These are phyloP conservation scores for Magnaporthiopsis rhizophila DNA, from an alignment of 2,329 filamentous ascomycete genomes.

Conservation along the genomic window DNA sequence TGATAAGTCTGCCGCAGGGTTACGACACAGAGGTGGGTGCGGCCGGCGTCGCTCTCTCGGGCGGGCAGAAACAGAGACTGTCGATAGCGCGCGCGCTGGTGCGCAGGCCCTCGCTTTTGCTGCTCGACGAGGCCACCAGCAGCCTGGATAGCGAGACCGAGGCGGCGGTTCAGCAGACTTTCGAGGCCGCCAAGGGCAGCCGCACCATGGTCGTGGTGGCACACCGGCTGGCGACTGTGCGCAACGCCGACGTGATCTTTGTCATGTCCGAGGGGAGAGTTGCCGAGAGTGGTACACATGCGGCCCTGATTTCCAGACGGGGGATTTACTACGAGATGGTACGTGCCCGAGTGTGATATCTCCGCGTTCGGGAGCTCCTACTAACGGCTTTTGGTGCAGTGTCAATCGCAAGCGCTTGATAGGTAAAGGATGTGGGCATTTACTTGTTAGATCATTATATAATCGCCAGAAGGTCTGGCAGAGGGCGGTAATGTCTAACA, in stretches of 20 bases:
- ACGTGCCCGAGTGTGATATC: background rate
- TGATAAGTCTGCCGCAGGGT: conserved; percentile 48
- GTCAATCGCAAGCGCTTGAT: conserved; percentile 6
- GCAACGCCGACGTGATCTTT: conserved; percentile 35
- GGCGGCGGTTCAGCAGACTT: conserved; percentile 43
- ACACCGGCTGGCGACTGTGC: conserved; percentile 33
- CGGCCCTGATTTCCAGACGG: conserved; percentile 18
- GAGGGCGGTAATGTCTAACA: background rate
- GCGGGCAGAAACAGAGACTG: conserved; percentile 58
- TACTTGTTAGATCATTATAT: background rate
- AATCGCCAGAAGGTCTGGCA: background rate
- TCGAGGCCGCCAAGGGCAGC: conserved; percentile 33
- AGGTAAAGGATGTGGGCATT: background rate
- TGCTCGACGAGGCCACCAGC: conserved; percentile 63
- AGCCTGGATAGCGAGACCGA: conserved; percentile 54
- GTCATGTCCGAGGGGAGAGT: conserved; percentile 32
- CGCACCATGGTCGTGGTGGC: conserved; percentile 32
- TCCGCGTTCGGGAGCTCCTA: background rate
- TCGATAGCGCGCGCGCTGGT: conserved; percentile 58
- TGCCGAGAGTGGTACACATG: conserved; percentile 33
- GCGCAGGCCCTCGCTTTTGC: conserved; percentile 50
- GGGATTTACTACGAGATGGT: conserved; percentile 8
- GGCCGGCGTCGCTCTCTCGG: conserved; percentile 35
- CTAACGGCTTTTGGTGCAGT: background rate
- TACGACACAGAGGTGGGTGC: conserved; percentile 7